Evolutionary conservation across 2,329 filamentous ascomycete species (phyloP).

Genomic region (Cordyceps cateniannulata): DNA sequence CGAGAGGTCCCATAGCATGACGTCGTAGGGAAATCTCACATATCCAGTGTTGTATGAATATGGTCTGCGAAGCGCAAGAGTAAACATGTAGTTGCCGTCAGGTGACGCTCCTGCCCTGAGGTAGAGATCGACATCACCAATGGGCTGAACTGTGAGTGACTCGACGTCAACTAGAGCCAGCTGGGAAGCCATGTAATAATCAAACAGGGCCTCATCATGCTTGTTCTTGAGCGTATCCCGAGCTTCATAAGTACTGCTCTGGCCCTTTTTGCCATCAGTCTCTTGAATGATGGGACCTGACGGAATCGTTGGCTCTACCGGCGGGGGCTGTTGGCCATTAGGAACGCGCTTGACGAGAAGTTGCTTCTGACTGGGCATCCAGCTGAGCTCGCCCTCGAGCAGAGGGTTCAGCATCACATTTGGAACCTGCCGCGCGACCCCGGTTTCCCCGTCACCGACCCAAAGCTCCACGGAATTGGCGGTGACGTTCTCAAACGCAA

Average conservation of each 20-base stretch:
- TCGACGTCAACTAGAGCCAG: conserved; percentile 1
- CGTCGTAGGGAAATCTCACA: not conserved
- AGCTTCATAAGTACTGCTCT: conserved; percentile 8
- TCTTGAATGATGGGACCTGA: conserved; percentile 1
- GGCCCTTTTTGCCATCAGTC: conserved; percentile 6
- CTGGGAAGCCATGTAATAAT: conserved; percentile 6
- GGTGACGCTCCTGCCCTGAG: not conserved
- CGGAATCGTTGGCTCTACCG: not conserved
- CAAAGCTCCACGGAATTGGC: conserved; percentile 6
- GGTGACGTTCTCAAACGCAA: conserved; percentile 10
- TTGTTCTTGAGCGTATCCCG: conserved; percentile 7
- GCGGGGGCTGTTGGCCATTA: not conserved
- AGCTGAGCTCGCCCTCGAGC: not conserved
- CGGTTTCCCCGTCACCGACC: conserved; percentile 1
- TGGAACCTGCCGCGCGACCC: not conserved
- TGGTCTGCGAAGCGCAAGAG: not conserved
- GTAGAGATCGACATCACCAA: not conserved
- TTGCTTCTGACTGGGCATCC: conserved; percentile 6
- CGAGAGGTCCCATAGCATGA: not conserved
- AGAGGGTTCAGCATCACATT: not conserved
- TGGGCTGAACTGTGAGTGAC: not conserved
- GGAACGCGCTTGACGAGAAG: conserved; percentile 9
- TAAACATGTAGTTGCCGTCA: not conserved
- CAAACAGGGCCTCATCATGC: conserved; percentile 5
- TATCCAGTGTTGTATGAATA: not conserved